Evolutionary conservation across 1,139 yeast species (phyloP), one percentile per base, ranked within the genome.

Genomic region (Saccharomyces hybrid): DNA sequence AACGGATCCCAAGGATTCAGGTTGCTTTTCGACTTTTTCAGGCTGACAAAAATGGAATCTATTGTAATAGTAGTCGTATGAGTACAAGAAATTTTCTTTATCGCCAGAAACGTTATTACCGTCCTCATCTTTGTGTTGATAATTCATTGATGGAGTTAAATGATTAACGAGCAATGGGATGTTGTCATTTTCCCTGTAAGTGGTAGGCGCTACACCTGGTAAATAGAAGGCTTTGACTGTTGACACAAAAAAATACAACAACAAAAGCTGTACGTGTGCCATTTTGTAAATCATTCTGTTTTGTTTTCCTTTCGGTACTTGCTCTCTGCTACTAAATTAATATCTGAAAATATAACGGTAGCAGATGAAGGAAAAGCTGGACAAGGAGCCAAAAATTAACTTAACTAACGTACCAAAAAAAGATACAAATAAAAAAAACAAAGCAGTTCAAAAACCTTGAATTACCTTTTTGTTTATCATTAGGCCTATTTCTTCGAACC

Each of bases 171-270:
- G 74, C 56, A 93, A 74, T 5, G 95, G 91, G 52, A 93, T 84
- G 1, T 65, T 63, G 54, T 90, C 95, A 52, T 85, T 90, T 58
- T 79, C 76, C 51, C 79, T 76, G 68, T 93, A 93, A 56, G 91
- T 86, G 1, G 95, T 87, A 20, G 99, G 98, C 0, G 97, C 95
- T 28, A 90, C 95, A 13, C 98, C 98, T 0, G 98, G 98, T 58
- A 93, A 76, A 69, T 91, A 91, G 73, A 91, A 91, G 2, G 84
- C 95, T 52, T 67, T 62, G 9, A 55, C 32, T 20, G 23, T 7
- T 9, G 53, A 23, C 26, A 26, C 25, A 4, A 20, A 13, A 20
- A 28, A 31, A 23, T 14, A 47, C 23, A 47, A 14, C 32, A 38
- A 38, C 13, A 38, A 38, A 6, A 38, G 44, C 25, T 38, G 44